Evolutionary conservation across 345 rosid genomes (phyloP).

Genomic region (Stellera chamaejasme): DNA sequence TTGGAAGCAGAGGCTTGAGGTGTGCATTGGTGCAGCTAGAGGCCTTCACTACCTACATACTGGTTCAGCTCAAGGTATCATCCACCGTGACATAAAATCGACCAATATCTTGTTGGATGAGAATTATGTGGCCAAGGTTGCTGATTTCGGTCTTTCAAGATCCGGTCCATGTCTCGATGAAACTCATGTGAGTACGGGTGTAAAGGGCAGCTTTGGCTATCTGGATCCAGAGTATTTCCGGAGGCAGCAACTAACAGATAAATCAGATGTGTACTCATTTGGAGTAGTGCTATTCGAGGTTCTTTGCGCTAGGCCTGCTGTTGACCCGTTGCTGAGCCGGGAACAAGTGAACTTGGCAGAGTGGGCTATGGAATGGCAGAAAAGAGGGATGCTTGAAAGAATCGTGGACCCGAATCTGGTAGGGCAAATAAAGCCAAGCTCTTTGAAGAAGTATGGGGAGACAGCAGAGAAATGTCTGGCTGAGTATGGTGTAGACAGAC

Average conservation of each 20-base stretch:
- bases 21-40: conserved; percentile 90
- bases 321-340: conserved; percentile 84
- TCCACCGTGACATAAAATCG: conserved; percentile 94
- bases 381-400: conserved; percentile 64
- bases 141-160: conserved; percentile 96
- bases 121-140: conserved; percentile 66
- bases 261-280: conserved; percentile 91
- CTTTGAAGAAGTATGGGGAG: conserved; percentile 77
- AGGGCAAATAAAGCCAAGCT: conserved; percentile 52
- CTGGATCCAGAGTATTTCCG: conserved; percentile 95
- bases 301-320: conserved; percentile 93
- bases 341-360: conserved; percentile 95
- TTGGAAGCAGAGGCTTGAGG: conserved; percentile 91
- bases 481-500: conserved; percentile 92
- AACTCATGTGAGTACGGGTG: conserved; percentile 94
- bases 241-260: conserved; percentile 90
- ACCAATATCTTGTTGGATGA: conserved; percentile 81
- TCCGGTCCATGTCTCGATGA: conserved; percentile 88
- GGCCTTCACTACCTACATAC: conserved; percentile 96
- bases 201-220: conserved; percentile 96
- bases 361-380: conserved; percentile 98
- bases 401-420: conserved; percentile 67
- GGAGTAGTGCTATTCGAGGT: conserved; percentile 93
- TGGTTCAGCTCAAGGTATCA: conserved; percentile 88
- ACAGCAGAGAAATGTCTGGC: conserved; percentile 97